A percentile compares a stretch with the other conserved stretches of the same genome.
Conservation (phyloP, 2,329 filamentous ascomycete species). For the Aspergillus udagawae region DNA sequence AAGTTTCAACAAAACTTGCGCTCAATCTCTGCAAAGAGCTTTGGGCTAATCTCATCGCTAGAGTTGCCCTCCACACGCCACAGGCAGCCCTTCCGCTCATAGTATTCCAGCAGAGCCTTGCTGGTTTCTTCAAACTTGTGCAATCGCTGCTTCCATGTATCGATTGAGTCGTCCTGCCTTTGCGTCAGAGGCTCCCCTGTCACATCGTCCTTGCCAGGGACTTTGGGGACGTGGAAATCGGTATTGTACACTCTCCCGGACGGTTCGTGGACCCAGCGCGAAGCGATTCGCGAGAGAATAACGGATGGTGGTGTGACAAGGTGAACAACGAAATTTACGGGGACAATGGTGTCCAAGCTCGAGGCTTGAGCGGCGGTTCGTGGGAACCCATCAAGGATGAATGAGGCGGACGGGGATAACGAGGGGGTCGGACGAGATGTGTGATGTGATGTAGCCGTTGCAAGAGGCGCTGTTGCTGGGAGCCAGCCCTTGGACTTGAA, state of each 20-base stretch:
- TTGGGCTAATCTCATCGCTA: conserved; percentile 93
- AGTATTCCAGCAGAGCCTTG: conserved; percentile 80
- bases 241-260: conserved; percentile 95
- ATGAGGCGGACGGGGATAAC: conserved; percentile 74
- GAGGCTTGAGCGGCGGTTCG: conserved; percentile 77
- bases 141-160: conserved; percentile 77
- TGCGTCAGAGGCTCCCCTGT: conserved; percentile 84
- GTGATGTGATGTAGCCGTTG: conserved; percentile 30
- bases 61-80: conserved; percentile 84
- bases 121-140: conserved; percentile 84
- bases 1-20: conserved; percentile 59
- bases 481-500: conserved; percentile 84
- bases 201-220: conserved; percentile 77
- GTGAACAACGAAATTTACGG: conserved; percentile 92
- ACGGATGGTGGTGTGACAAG: conserved; percentile 81
- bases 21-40: conserved; percentile 78
- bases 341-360: conserved; percentile 73
- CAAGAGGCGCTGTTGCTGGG: conserved; percentile 25
- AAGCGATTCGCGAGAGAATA: conserved; percentile 83
- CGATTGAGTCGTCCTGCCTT: conserved; percentile 78
- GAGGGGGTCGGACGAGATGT: conserved; percentile 41
- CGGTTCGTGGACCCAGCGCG: conserved; percentile 88
- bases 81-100: conserved; percentile 75
- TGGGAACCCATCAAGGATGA: conserved; percentile 94
- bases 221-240: conserved; percentile 79